phyloP scores from a whole-genome alignment of 73 alveolate species.

The Durusdinium trenchii region DNA sequence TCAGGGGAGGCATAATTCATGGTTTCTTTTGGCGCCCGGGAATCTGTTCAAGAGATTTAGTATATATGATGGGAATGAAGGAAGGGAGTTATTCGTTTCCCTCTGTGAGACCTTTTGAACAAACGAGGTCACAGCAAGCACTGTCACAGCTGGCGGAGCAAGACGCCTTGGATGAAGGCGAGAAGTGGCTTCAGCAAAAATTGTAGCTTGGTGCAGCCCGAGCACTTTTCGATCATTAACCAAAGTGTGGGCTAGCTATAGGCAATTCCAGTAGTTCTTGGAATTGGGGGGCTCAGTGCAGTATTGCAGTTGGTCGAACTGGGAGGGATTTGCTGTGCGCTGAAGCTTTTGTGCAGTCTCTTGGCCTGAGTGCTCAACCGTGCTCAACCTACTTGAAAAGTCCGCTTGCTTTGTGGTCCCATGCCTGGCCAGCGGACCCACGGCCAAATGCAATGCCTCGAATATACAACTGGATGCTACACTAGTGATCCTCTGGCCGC shows the following conservation, averaged over 20 bases:
- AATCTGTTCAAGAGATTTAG: too few species aligned
- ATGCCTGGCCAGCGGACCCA: too few species aligned
- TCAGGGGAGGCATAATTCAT: too few species aligned
- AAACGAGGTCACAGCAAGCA: conserved; percentile 54
- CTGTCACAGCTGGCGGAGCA: neutral
- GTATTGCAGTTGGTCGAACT: neutral
- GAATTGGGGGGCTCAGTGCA: too few species aligned
- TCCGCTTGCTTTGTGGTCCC: too few species aligned
- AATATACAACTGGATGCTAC: too few species aligned
- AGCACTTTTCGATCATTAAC: neutral
- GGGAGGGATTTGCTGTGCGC: neutral
- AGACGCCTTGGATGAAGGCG: neutral
- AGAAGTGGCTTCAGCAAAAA: conserved; percentile 29
- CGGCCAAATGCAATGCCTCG: too few species aligned
- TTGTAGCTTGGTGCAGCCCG: neutral
- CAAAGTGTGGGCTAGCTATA: neutral
- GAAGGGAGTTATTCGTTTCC: neutral
- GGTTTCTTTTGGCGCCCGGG: neutral
- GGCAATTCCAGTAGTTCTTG: neutral
- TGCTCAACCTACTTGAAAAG: too few species aligned
- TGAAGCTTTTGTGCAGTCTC: too few species aligned
- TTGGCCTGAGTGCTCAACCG: too few species aligned
- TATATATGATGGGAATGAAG: neutral
- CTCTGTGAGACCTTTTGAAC: too few species aligned
- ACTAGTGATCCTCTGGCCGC: too few species aligned